phyloP scores from a whole-genome alignment of 495 filamentous ascomycete species.

The Aspergillus steynii region DNA sequence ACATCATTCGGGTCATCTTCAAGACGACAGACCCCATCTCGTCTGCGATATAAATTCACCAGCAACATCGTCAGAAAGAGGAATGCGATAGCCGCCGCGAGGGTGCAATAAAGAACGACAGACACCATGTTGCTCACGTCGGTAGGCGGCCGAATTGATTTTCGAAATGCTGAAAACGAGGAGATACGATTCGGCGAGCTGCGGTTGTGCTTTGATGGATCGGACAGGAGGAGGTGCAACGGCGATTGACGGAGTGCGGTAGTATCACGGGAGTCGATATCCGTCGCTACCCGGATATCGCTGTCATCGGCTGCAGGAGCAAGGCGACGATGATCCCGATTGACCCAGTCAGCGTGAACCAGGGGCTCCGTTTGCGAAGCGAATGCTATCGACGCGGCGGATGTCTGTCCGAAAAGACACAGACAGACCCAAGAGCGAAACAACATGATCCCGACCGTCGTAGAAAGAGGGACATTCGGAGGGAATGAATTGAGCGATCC shows the following conservation, averaged over 20 bases:
- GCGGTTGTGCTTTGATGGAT: neutral
- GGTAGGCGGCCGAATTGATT: neutral
- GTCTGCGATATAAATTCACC: neutral
- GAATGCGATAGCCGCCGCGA: neutral
- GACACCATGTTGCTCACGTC: neutral
- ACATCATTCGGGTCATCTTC: neutral
- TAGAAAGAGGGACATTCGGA: neutral
- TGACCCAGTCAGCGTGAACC: neutral
- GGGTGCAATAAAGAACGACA: neutral
- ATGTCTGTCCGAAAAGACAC: neutral
- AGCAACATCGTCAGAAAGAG: neutral
- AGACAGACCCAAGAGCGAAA: neutral
- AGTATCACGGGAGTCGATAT: neutral
- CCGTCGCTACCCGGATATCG: neutral
- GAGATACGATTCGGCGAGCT: neutral
- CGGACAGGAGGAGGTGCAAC: neutral
- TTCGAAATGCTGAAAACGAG: neutral
- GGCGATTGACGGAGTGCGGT: neutral
- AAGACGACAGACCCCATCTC: too few relatives aligned
- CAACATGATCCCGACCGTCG: neutral
- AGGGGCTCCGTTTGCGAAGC: neutral
- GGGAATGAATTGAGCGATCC: neutral
- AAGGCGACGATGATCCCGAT: neutral
- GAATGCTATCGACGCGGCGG: neutral
- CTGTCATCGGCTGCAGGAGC: neutral